Evolutionary conservation across 805 yeast genomes (phyloP).

Genomic region (Deakozyma indianensis): DNA sequence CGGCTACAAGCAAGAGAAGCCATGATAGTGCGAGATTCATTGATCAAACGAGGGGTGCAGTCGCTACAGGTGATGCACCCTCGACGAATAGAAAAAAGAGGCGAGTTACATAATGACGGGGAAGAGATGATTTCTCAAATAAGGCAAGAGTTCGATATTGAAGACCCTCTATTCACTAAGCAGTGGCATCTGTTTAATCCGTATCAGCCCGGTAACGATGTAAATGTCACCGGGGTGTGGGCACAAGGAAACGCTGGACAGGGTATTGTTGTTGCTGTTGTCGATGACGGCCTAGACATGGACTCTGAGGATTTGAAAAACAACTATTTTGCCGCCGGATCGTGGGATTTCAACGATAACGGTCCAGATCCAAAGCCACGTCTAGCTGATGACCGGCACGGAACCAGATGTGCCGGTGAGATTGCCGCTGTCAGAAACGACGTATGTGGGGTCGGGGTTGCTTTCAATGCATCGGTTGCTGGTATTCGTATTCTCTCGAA

Average conservation of each 20-base stretch:
- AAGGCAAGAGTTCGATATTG: slow-evolving; percentile 41
- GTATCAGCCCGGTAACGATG: slow-evolving; percentile 61
- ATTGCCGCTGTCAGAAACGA: slow-evolving; percentile 75
- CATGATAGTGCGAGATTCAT: slow-evolving; percentile 33
- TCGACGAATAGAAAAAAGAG: slow-evolving; percentile 8
- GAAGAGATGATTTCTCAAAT: slow-evolving; percentile 12
- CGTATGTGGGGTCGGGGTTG: slow-evolving; percentile 95
- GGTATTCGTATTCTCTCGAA: slow-evolving; percentile 86
- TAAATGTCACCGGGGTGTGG: slow-evolving; percentile 84
- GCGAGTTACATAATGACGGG: no score
- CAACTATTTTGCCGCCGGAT: slow-evolving; percentile 54
- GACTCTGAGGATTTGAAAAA: slow-evolving; percentile 57
- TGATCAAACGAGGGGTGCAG: slow-evolving; percentile 37
- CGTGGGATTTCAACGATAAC: slow-evolving; percentile 86
- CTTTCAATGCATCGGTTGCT: slow-evolving; percentile 69
- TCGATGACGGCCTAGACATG: slow-evolving; percentile 89
- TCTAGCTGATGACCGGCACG: slow-evolving; percentile 75
- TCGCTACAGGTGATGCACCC: slow-evolving; percentile 9
- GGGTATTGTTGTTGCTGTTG: slow-evolving; percentile 73
- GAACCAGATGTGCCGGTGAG: slow-evolving; percentile 97
- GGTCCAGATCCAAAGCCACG: slow-evolving; percentile 65
- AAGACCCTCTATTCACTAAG: slow-evolving; percentile 66
- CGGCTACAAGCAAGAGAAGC: slow-evolving; percentile 19
- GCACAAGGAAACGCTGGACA: slow-evolving; percentile 62
- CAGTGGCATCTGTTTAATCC: slow-evolving; percentile 93